Evolutionary conservation across 78 protist species (phyloP).

Genomic region (Monosiga brevicollis): DNA sequence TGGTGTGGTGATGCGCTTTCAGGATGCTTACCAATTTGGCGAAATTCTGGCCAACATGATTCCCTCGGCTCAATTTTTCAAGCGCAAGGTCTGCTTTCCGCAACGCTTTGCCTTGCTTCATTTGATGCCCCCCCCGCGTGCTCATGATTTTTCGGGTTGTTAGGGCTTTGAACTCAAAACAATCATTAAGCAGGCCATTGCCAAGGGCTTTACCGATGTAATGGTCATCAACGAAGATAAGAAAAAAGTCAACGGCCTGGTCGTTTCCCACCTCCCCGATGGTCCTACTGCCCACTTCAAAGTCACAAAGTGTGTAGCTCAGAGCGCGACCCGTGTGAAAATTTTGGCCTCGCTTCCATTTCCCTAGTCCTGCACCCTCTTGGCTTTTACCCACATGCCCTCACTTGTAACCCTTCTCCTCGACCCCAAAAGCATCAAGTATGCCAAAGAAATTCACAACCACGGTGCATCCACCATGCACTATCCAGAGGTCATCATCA

Average conservation of each 20-base stretch:
- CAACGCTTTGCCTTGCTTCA: background rate
- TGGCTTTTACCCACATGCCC: background rate
- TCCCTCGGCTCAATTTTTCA: conserved; percentile 6
- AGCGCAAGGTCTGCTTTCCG: background rate
- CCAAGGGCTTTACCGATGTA: conserved; percentile 82
- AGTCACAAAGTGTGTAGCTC: conserved; percentile 41
- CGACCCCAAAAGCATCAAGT: background rate
- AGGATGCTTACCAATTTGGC: conserved; percentile 16
- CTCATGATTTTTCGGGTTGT: background rate
- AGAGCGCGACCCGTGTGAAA: conserved; percentile 43
- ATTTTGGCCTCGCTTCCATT: background rate
- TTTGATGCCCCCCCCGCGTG: background rate
- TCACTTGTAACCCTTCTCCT: background rate
- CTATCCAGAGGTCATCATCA: conserved; percentile 82
- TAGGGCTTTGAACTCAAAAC: conserved; percentile 52
- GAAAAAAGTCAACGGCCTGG: conserved; percentile 45
- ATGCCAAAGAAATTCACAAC: background rate
- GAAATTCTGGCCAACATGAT: conserved; percentile 13
- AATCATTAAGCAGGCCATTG: conserved; percentile 54
- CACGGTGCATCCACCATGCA: conserved; percentile 33
- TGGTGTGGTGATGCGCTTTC: background rate
- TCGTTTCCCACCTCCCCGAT: conserved; percentile 83
- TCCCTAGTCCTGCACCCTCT: background rate
- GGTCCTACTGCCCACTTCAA: conserved; percentile 95
- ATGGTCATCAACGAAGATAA: conserved; percentile 73